phyloP scores from a whole-genome alignment of 805 yeast species.

The Schizosaccharomyces lindneri region DNA sequence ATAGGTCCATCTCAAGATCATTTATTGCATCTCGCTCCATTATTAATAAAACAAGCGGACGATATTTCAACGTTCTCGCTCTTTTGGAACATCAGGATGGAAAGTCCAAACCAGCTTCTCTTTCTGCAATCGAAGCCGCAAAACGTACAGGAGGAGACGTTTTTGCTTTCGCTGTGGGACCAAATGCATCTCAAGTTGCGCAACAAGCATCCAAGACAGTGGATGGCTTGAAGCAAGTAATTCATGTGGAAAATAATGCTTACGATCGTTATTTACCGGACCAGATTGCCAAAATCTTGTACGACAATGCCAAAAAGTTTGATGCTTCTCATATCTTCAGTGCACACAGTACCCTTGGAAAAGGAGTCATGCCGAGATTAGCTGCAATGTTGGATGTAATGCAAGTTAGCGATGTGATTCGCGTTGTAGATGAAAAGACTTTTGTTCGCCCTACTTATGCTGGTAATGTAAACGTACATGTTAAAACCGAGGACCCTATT shows the following conservation, averaged over 20 bases:
- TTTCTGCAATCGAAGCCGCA: slow-evolving; percentile 56
- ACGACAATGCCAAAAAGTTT: slow-evolving; percentile 20
- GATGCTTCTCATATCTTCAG: slow-evolving; percentile 48
- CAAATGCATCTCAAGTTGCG: slow-evolving; percentile 33
- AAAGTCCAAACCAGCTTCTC: neutral
- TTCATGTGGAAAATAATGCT: slow-evolving; percentile 31
- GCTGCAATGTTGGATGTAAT: slow-evolving; percentile 70
- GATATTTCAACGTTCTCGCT: neutral
- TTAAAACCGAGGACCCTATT: slow-evolving; percentile 39
- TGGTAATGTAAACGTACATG: slow-evolving; percentile 65
- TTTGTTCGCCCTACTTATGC: slow-evolving; percentile 90
- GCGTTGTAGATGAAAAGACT: slow-evolving; percentile 38
- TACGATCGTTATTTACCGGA: slow-evolving; percentile 57
- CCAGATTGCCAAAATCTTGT: slow-evolving; percentile 42
- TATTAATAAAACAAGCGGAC: neutral
- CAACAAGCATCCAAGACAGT: slow-evolving; percentile 31
- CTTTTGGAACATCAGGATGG: neutral
- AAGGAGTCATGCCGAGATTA: slow-evolving; percentile 61
- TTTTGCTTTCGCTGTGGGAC: slow-evolving; percentile 52
- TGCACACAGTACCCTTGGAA: slow-evolving; percentile 71
- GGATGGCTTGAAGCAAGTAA: slow-evolving; percentile 27
- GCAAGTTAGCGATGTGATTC: slow-evolving; percentile 62
- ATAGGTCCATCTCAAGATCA: neutral
- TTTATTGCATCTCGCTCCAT: neutral
- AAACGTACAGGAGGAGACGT: slow-evolving; percentile 30